Base-by-base conservation (phyloP, 768 basidiomycete species). In the Leucocoprinus sp. region DNA sequence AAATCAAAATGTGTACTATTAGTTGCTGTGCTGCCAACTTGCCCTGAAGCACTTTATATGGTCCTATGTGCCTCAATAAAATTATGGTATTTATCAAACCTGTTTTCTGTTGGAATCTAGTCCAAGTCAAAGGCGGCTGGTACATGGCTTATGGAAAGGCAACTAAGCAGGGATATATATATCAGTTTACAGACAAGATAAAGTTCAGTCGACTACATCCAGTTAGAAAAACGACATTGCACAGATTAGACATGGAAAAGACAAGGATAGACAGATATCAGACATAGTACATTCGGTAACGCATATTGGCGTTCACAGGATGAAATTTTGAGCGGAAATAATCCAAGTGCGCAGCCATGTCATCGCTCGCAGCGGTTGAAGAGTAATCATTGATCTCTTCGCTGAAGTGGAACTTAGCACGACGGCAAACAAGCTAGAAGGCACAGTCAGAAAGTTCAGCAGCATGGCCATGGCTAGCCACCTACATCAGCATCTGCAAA, bases 381-480 rank as follows among this genome's bases (percentile, higher is more conserved):
- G 46, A 48, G 14, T 41, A 42, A 21, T 70, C 68, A 11, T 54
- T 58, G 40, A 71, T 62, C 8, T 62, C 57, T 0, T 65, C 62
- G 2, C 62, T 52, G 47, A 74, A 76, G 31, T 79, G 77, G 55
- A 75, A 74, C 34, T 61, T 69, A 0, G 74, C 76, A 0, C 78
- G 67, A 4, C 68, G 58, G 54, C 77, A 80, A 15, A 77, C 70
- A n/a, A 76, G 63, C 77, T 79, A 50, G 14, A 36, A 42, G 46
- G 8, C 19, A 18, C 15, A 28, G 17, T 26, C 26, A 15, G 22
- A 15, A 7, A 38, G 23, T 12, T 31, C 12, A 34, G 33, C 22
- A 7, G 4, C 11, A 5, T 27, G 17, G 3, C 9, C 23, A 27
- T 23, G 8, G 19, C 4, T 11, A 31, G 31, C 11, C 11, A 31